Percentiles rank a stretch among this genome's conserved stretches.
phyloP scores from a whole-genome alignment of 257 asterid species.

The Gentiana macrophylla region DNA sequence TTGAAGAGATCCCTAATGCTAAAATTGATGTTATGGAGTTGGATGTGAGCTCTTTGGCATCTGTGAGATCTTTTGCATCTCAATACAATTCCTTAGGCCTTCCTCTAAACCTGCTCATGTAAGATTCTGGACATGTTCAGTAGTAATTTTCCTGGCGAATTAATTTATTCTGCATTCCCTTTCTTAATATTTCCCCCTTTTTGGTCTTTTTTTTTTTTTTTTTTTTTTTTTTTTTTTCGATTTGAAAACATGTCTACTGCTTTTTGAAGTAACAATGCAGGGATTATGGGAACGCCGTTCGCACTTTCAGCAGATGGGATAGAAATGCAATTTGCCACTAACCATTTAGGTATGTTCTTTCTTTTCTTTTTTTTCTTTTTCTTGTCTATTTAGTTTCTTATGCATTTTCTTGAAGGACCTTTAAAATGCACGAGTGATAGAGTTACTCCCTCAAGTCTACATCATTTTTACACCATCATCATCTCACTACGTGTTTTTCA shows the following conservation, averaged over 20 bases:
- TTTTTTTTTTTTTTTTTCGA: not conserved
- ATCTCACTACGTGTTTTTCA: too few species aligned
- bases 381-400: too few species aligned
- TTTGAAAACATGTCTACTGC: conserved; percentile 6
- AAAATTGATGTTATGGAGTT: conserved; percentile 57
- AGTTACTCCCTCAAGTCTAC: too few species aligned
- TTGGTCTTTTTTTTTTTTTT: not conserved
- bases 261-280: conserved; percentile 63
- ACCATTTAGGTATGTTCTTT: conserved; percentile 42
- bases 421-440: too few species aligned
- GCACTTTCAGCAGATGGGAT: conserved; percentile 53
- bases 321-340: conserved; percentile 76
- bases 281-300: conserved; percentile 56
- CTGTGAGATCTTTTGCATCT: conserved; percentile 44
- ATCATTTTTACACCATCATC: too few species aligned
- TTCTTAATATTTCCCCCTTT: not conserved
- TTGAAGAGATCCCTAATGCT: conserved; percentile 34
- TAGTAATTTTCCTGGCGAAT: not conserved
- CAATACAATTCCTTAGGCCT: conserved; percentile 26
- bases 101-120: conserved; percentile 55
- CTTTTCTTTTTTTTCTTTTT: not conserved
- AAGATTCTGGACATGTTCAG: conserved; percentile 9
- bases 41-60: conserved; percentile 46
- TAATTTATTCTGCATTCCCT: not conserved
- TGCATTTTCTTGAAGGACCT: too few species aligned